Evolutionary conservation across 495 filamentous ascomycete genomes (phyloP), one percentile per base, ranked within the genome.

Genomic region (Daldinia childiae): DNA sequence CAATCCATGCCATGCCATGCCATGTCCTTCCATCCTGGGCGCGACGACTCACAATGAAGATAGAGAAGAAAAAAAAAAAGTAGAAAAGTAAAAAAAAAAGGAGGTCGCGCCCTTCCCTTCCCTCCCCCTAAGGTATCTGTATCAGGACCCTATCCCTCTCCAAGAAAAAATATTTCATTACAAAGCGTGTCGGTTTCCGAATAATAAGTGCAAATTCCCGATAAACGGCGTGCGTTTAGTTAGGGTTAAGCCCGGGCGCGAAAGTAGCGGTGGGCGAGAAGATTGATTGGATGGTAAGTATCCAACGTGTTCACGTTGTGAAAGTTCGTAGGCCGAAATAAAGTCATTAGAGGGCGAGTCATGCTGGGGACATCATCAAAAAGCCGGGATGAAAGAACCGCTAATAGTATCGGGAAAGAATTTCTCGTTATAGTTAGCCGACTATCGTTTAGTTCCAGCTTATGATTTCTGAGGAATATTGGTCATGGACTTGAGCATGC

Each of bases 401-500:
- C 34, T 21, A 51, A 51, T 57, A 52, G n/a, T 21, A 39, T 29
- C 38, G 62, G 27, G 29, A 29, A 55, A 14, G 12, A 38, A 61
- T 38, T 45, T 24, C 29, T 60, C 59, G 61, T 64, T 21, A 56
- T n/a, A 38, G 51, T 41, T n/a, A 38, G 51, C 51, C n/a, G 63
- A 45, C 56, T 21, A 29, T 21, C 45, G 12, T 61, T 34, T 14
- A 38, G 48, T 48, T 66, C 43, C 26, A 48, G 21, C 15, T 50
- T 58, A 67, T 19, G 66, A 69, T 21, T 41, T 32, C 27, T 58
- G 62, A 4, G 26, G 73, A 45, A 79, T 63, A 14, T 71, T n/a
- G 43, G 64, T 72, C 19, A 71, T 75, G 30, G 80, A 76, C 63
- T 82, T 78, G 61, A 85, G 78, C 72, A 84, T 80, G 27, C 77